Evolutionary conservation across 345 rosid genomes (phyloP).

Genomic region (Pugionium dolabratum): DNA sequence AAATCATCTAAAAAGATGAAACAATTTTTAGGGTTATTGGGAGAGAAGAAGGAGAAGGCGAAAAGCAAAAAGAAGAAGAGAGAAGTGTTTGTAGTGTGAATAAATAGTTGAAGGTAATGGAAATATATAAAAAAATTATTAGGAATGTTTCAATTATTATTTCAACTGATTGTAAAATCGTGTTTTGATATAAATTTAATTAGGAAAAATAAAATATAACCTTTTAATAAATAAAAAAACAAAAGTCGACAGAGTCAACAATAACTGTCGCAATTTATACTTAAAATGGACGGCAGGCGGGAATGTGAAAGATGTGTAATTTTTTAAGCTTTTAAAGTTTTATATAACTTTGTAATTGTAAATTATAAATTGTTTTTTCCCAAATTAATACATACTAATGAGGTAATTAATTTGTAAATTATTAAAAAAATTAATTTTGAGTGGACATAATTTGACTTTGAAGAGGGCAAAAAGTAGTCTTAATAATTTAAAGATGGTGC

Average conservation of each 20-base stretch:
- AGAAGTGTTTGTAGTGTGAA: slow-evolving; percentile 31
- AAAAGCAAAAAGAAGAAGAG: slow-evolving; percentile 30
- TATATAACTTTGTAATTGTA: too few relatives aligned
- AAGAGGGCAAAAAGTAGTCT: not conserved
- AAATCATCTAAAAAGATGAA: not conserved
- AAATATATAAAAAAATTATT: slow-evolving; percentile 21
- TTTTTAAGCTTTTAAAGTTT: slow-evolving; percentile 3
- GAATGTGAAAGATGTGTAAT: slow-evolving; percentile 27
- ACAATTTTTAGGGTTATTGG: slow-evolving; percentile 26
- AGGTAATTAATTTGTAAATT: slow-evolving; percentile 23
- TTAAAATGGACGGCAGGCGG: slow-evolving; percentile 28
- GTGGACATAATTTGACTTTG: slow-evolving; percentile 41
- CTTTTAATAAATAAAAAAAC: slow-evolving; percentile 30
- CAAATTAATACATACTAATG: slow-evolving; percentile 10
- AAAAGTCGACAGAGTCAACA: slow-evolving; percentile 40
- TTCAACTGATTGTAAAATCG: too few relatives aligned
- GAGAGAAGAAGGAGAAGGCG: slow-evolving; percentile 32
- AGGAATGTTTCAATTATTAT: slow-evolving; percentile 36
- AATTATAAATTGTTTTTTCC: not conserved
- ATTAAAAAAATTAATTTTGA: not conserved
- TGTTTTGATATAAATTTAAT: too few relatives aligned
- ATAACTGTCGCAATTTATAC: slow-evolving; percentile 39
- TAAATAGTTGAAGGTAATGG: slow-evolving; percentile 32
- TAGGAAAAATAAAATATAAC: slow-evolving; percentile 8
- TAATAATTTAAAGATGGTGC: slow-evolving; percentile 33